Percentiles rank a stretch among this genome's conserved stretches.
These are phyloP conservation scores for Beauveria brongniartii DNA, from an alignment of 2,329 filamentous ascomycete genomes.

Conservation along the genomic window DNA sequence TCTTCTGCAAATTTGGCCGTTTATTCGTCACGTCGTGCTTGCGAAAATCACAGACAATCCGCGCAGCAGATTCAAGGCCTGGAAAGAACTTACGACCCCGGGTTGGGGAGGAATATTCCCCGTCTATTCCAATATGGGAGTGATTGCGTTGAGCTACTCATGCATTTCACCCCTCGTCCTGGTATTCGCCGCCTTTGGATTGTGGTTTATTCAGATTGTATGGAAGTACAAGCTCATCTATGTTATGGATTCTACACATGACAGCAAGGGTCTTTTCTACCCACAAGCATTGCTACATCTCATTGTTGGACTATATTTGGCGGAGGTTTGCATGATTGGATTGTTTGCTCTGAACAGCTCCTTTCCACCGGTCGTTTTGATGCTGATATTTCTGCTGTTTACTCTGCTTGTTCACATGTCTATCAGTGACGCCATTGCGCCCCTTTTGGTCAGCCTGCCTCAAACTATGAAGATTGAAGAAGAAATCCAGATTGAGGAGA, in stretches of 20 bases:
- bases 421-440: conserved; percentile 64
- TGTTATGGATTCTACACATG: conserved; percentile 71
- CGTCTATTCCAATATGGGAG: conserved; percentile 70
- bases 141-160: conserved; percentile 77
- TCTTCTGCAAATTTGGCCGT: conserved; percentile 61
- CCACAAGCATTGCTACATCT: conserved; percentile 82
- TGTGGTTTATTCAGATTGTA: conserved; percentile 75
- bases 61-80: conserved; percentile 69
- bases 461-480: conserved; percentile 56
- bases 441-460: conserved; percentile 71
- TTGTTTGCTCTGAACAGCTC: conserved; percentile 66
- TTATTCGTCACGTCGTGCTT: conserved; percentile 49
- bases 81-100: conserved; percentile 63
- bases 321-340: conserved; percentile 75
- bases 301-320: conserved; percentile 74
- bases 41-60: conserved; percentile 72
- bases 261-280: conserved; percentile 83
- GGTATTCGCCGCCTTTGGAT: conserved; percentile 69
- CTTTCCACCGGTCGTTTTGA: conserved; percentile 63
- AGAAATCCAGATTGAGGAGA: conserved; percentile 34
- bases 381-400: conserved; percentile 69
- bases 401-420: conserved; percentile 68
- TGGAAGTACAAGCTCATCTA: conserved; percentile 89
- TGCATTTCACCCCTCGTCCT: conserved; percentile 81
- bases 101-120: conserved; percentile 82